Evolutionary conservation across 306 rosid species (phyloP).

Genomic region (Prunus dulcis): DNA sequence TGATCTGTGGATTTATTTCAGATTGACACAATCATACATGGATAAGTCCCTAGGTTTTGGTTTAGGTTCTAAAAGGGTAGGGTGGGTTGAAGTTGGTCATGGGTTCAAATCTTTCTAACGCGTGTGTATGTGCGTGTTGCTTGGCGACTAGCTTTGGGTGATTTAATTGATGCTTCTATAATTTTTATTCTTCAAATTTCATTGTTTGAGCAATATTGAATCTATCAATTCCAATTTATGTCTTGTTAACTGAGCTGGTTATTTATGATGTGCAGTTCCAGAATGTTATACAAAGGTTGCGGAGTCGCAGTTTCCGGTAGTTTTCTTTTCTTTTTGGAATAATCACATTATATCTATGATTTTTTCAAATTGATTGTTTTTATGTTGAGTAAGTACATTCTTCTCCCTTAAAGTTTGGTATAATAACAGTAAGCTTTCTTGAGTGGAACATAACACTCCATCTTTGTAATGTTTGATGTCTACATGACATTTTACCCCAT

Average conservation of each 20-base stretch:
- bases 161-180: not conserved
- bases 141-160: not conserved
- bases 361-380: not conserved
- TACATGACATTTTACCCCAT: not conserved
- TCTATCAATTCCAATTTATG: not conserved
- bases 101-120: constrained; percentile 1
- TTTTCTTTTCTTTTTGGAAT: constrained; percentile 15
- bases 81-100: not conserved
- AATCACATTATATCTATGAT: constrained; percentile 4
- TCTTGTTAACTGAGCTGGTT: constrained; percentile 16
- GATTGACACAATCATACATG: not conserved
- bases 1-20: not conserved
- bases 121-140: not conserved
- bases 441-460: not conserved
- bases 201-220: not conserved
- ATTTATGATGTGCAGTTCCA: constrained; percentile 56
- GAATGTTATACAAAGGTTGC: constrained; percentile 74
- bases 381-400: not conserved
- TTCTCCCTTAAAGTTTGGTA: constrained; percentile 7
- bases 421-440: not conserved
- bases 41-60: not conserved
- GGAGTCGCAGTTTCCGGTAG: constrained; percentile 84
- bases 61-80: not conserved
- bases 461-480: not conserved
- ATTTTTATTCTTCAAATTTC: not conserved